Evolutionary conservation across 768 basidiomycete species (phyloP), one percentile per base, ranked within the genome.

Genomic region (Chalciporus sphaerocephalus): DNA sequence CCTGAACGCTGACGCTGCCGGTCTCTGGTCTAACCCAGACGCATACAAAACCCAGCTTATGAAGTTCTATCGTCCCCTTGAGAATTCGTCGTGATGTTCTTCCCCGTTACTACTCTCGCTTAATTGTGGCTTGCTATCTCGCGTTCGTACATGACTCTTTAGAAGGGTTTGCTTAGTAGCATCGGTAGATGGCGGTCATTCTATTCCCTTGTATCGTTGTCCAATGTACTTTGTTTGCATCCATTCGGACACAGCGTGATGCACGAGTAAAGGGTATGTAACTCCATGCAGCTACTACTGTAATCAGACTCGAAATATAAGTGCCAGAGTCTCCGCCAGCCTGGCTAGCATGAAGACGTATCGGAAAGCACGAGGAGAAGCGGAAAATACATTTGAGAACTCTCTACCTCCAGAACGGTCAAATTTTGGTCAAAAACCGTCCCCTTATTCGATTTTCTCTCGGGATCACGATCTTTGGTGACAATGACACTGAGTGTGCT

Each of bases 1-100:
- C 6, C 69, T 95, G 47, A 94, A 94, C 61, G 72, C 83, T 6
- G 92, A 94, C 53, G 92, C 92, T 2, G 87, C 92, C 4, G 74
- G 75, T 15, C 69, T 92, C 17, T 95, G 92, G 92, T 76, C 73
- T 51, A 74, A 76, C 28, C 75, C 81, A n/a, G 78, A 79, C 51
- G 87, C 71, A n/a, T 90, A 83, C 69, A 89, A 85, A 59, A 62
- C 57, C 1, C 83, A 88, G 56, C 67, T 90, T 30, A 74, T 84
- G 76, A 84, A 79, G 60, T 72, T 84, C 61, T 89, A 88, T 65
- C 83, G 81, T 33, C 76, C 80, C 12, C 54, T 73, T 22, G 73
- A 76, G 48, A 61, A 58, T 17, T 57, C 57, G 0, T 63, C 70
- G 48, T 74, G 55, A 61, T 30, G 24, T 49, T 33, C 23, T 2